Conservation (phyloP, 495 filamentous ascomycete genomes). For the Oleoguttula mirabilis region DNA sequence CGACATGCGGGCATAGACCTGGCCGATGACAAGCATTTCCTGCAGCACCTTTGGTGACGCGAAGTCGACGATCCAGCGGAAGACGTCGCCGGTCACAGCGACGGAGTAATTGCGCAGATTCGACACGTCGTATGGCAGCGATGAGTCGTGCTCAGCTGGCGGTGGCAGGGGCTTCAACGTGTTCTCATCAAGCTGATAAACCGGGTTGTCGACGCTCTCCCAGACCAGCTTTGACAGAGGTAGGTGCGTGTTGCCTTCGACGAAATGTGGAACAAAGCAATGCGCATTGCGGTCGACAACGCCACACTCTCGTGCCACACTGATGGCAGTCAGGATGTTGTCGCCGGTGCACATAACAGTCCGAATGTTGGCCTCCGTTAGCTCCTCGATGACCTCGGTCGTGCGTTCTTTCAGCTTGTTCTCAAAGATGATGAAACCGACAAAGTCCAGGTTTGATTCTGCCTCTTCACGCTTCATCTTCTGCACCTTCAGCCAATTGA, state of each 20-base stretch:
- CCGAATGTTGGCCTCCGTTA: slow-evolving; percentile 74
- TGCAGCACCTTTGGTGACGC: slow-evolving; percentile 60
- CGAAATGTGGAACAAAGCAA: slow-evolving; percentile 85
- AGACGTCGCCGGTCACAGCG: slow-evolving; percentile 85
- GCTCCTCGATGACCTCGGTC: slow-evolving; percentile 61
- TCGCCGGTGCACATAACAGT: slow-evolving; percentile 97
- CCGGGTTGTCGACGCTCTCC: slow-evolving; percentile 83
- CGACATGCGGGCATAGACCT: slow-evolving; percentile 97
- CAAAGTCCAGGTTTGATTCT: slow-evolving; percentile 69
- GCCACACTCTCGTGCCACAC: slow-evolving; percentile 85
- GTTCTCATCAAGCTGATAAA: slow-evolving; percentile 59
- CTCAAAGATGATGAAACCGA: slow-evolving; percentile 97
- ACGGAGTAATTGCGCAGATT: slow-evolving; percentile 73
- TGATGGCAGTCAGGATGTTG: slow-evolving; percentile 95
- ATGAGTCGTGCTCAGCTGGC: slow-evolving; percentile 59
- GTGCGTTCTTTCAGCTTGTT: slow-evolving; percentile 92
- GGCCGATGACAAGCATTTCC: slow-evolving; percentile 78
- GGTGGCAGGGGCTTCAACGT: slow-evolving; percentile 68
- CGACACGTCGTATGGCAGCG: slow-evolving; percentile 69
- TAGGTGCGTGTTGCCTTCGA: slow-evolving; percentile 55
- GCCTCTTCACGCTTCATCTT: slow-evolving; percentile 81
- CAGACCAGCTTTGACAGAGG: slow-evolving; percentile 61
- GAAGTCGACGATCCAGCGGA: slow-evolving; percentile 91
- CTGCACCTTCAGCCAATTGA: slow-evolving; percentile 87
- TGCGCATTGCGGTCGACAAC: slow-evolving; percentile 68